Base-by-base conservation (phyloP, 1,284 basidiomycete species). In the Trichosporon coremiiforme region DNA sequence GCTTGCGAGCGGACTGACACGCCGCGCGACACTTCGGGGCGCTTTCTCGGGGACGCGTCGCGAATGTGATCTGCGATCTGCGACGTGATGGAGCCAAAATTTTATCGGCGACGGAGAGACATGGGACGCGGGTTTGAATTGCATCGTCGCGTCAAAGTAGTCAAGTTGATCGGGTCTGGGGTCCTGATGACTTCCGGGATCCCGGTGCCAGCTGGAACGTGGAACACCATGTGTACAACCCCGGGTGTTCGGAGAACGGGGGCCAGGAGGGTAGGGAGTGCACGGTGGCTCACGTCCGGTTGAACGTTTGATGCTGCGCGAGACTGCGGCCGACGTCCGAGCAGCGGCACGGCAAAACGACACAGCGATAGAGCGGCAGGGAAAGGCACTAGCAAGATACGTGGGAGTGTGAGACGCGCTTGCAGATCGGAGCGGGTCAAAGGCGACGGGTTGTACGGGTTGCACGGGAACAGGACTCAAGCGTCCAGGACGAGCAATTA, bases 91-190 rank as follows among this genome's bases (percentile, higher is more conserved):
- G 3, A 45, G 41, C 41, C 41, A 45, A 45, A 45, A 45, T 45
- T 45, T 45, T 45, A 45, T 45, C 41, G 41, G 41, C 41, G 41
- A 45, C 41, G 41, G 41, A 45, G 41, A 45, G 41, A 45, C 41
- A n/a, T n/a, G 17, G 41, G 41, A 45, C 41, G 41, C 4, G 41
- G 41, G 41, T 45, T 15, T 45, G 41, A 45, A 45, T 45, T 45
- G 41, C 17, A 45, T 6, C 41, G 17, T 45, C 41, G 41, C 41
- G 41, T 45, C 41, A 45, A 45, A 8, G 41, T 45, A 45, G 41
- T 15, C 4, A 12, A 25, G 25, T 25, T 25, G 25, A 25, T 25
- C 25, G 25, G 25, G 25, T 25, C 25, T 25, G 25, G 25, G 17
- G 4, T 6, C 15, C 38, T 45, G 41, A 45, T 45, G 41, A 45